A percentile compares a stretch with the other conserved stretches of the same genome.
These are phyloP conservation scores for Punica granatum DNA, from an alignment of 345 rosid genomes.

Conservation along the genomic window DNA sequence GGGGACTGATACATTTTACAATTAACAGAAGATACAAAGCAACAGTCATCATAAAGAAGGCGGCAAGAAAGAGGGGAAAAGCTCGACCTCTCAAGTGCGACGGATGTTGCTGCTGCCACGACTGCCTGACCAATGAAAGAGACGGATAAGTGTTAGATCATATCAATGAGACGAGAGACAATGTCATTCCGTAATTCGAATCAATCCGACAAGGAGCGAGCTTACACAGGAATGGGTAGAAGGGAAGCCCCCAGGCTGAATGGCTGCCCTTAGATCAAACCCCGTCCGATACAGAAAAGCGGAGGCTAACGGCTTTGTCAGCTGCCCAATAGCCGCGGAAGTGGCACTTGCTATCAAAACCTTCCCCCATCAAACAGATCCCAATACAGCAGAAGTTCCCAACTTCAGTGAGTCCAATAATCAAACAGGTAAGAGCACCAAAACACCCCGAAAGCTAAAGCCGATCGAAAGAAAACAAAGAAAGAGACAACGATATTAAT, in stretches of 20 bases:
- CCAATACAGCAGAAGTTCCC: neutral
- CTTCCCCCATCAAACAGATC: slow-evolving; percentile 19
- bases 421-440: slow-evolving; percentile 2
- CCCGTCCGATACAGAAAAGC: slow-evolving; percentile 45
- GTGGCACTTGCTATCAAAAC: slow-evolving; percentile 67
- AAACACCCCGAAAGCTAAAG: neutral
- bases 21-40: neutral
- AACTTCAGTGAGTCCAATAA: neutral
- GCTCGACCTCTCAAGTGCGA: slow-evolving; percentile 71
- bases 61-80: neutral
- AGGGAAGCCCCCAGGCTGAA: slow-evolving; percentile 90
- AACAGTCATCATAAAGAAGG: neutral
- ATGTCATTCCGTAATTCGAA: neutral
- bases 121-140: slow-evolving; percentile 42
- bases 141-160: neutral
- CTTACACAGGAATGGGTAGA: slow-evolving; percentile 83
- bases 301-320: slow-evolving; percentile 70
- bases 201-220: neutral
- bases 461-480: neutral
- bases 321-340: slow-evolving; percentile 79
- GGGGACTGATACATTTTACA: neutral
- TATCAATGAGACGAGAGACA: neutral
- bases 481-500: neutral
- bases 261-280: slow-evolving; percentile 45
- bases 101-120: slow-evolving; percentile 74